phyloP scores from a whole-genome alignment of 805 yeast genomes.

The Lipomyces yamadae region DNA sequence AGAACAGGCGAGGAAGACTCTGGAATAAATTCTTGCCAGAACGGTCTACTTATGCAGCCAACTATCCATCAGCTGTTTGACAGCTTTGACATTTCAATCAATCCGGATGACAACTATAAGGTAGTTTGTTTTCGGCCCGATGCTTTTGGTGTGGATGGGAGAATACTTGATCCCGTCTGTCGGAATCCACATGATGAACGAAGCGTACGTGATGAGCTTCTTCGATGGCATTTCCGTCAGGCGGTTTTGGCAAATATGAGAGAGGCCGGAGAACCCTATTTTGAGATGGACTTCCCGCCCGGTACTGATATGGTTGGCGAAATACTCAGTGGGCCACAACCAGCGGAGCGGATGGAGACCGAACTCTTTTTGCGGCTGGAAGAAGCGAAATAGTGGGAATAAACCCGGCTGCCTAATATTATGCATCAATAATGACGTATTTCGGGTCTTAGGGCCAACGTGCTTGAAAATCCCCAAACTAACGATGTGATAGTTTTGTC shows the following conservation, averaged over 20 bases:
- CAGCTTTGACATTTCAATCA: neutral
- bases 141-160: neutral
- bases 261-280: neutral
- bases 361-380: neutral
- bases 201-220: neutral
- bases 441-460: too few species aligned
- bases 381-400: too few species aligned
- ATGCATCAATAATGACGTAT: too few species aligned
- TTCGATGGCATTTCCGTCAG: slow-evolving; percentile 1
- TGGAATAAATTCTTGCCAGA: neutral
- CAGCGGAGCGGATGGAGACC: neutral
- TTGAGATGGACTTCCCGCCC: neutral
- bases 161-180: neutral
- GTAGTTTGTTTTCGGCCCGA: neutral
- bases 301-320: slow-evolving; percentile 1
- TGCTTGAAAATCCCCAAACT: too few species aligned
- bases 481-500: too few species aligned
- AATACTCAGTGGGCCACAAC: neutral
- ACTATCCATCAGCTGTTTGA: slow-evolving; percentile 1
- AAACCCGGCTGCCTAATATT: too few species aligned
- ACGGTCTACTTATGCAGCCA: slow-evolving; percentile 1
- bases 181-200: neutral
- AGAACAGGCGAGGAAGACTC: neutral
- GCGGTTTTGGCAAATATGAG: slow-evolving; percentile 1
- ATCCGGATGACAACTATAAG: slow-evolving; percentile 2